These are phyloP conservation scores for Glycine latifolia DNA, from an alignment of 306 rosid species.

Conservation along the genomic window DNA sequence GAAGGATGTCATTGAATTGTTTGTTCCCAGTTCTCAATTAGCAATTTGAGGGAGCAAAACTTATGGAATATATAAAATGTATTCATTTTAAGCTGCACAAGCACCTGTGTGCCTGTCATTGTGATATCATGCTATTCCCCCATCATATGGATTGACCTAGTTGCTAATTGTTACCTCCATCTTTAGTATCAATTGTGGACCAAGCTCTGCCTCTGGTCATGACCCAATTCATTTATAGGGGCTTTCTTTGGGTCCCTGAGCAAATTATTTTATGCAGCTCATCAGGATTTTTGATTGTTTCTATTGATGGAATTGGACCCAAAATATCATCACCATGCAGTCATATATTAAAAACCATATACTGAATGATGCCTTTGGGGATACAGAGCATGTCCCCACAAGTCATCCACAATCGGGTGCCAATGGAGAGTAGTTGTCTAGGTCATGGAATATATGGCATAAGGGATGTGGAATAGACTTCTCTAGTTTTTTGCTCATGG, in stretches of 20 bases:
- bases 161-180: not conserved
- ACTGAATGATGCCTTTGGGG: not conserved
- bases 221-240: not conserved
- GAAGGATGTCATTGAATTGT: constrained; percentile 31
- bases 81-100: constrained; percentile 7
- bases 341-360: not conserved
- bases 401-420: too few relatives aligned
- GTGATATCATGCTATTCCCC: constrained; percentile 32
- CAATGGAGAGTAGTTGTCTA: not conserved
- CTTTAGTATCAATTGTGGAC: not conserved
- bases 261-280: not conserved
- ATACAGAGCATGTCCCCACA: not conserved
- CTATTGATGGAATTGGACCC: not conserved
- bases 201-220: not conserved
- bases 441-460: not conserved
- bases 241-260: not conserved
- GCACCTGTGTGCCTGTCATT: constrained; percentile 14
- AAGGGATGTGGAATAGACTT: not conserved
- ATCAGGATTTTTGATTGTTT: not conserved
- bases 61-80: constrained; percentile 16
- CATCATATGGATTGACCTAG: not conserved
- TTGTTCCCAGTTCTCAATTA: constrained; percentile 19
- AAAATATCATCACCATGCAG: not conserved
- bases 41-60: constrained; percentile 19
- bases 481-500: not conserved